These are phyloP conservation scores for Westerdykella ornata DNA, from an alignment of 2,329 filamentous ascomycete species.

Conservation along the genomic window DNA sequence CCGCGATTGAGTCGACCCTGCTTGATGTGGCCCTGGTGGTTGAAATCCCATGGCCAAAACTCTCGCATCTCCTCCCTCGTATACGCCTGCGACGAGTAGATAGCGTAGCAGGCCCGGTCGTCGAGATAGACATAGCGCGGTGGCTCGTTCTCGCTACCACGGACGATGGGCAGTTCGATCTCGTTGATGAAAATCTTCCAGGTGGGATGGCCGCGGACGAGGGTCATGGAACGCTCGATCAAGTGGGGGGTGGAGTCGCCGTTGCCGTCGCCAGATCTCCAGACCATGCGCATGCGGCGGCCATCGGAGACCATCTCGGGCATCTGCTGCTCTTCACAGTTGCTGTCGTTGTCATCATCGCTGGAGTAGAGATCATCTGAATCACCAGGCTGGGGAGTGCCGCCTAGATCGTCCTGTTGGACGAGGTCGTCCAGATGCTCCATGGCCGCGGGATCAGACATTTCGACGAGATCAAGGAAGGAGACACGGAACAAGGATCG, in stretches of 20 bases:
- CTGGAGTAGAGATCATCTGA: too few relatives aligned
- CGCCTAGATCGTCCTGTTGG: too few relatives aligned
- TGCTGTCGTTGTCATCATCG: too few relatives aligned
- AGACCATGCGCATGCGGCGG: slow-evolving; percentile 31
- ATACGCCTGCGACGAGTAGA: slow-evolving; percentile 28
- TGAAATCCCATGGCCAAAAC: slow-evolving; percentile 39
- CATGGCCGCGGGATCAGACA: too few relatives aligned
- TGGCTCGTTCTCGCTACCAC: slow-evolving; percentile 21
- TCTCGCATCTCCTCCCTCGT: slow-evolving; percentile 12
- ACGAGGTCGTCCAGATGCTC: too few relatives aligned
- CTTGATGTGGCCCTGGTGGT: slow-evolving; percentile 25
- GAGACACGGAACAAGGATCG: too few relatives aligned
- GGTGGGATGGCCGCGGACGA: slow-evolving; percentile 25
- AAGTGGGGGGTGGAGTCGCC: slow-evolving; percentile 26
- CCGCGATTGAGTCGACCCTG: slow-evolving; percentile 34
- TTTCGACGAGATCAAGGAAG: too few relatives aligned
- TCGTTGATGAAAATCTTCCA: slow-evolving; percentile 38
- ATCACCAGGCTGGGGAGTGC: too few relatives aligned
- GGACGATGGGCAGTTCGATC: slow-evolving; percentile 18
- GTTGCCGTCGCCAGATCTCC: slow-evolving; percentile 35
- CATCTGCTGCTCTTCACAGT: not conserved
- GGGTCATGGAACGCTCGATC: slow-evolving; percentile 16
- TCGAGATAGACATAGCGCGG: slow-evolving; percentile 39
- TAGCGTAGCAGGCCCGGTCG: slow-evolving; percentile 33
- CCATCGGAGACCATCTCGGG: slow-evolving; percentile 21